Evolutionary conservation across 2,329 filamentous ascomycete species (phyloP), one percentile per base, ranked within the genome.

Genomic region (Trichoderma cornu-damae): DNA sequence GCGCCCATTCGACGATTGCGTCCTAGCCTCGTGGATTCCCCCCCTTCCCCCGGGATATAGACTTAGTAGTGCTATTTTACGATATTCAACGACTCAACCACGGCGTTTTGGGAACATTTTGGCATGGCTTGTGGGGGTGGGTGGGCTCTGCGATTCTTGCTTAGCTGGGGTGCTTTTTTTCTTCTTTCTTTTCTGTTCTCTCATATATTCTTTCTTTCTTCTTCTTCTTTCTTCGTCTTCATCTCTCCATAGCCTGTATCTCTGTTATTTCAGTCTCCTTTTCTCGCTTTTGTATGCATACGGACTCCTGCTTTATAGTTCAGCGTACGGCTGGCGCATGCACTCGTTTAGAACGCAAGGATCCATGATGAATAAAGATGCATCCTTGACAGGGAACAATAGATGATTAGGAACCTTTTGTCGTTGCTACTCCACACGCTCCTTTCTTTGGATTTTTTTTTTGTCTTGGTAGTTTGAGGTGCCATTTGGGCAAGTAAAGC

Each of bases 271-370:
- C n/a, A 16, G 14, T 34, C 24, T 30, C 12, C 32, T 43, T 20
- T 46, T 22, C 8, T 34, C 12, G 12, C n/a, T 26, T 54, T 24
- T 54, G 49, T 47, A 54, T 46, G 40, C 24, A 54, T 46, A 28
- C 32, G 40, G 12, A 32, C 37, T 37, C 37, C 37, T n/a, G 20
- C 44, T 28, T 53, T 38, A 12, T 34, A 52, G 26, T 46, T 46
- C 32, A 54, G 51, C 40, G 32, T 38, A 46, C 38, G 51, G 51
- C 40, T 54, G 34, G 30, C 43, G 51, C 30, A 54, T 54, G 51
- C 51, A 54, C 51, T 54, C 40, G 51, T 32, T 54, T 38, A 54
- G 32, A 47, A 54, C 18, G 43, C 40, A 38, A 46, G 51, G 40
- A 46, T 37, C 6, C 51, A 44, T n/a, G 50, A 43, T 44, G 35